phyloP scores from a whole-genome alignment of 257 asterid species.

The Linaria vulgaris region DNA sequence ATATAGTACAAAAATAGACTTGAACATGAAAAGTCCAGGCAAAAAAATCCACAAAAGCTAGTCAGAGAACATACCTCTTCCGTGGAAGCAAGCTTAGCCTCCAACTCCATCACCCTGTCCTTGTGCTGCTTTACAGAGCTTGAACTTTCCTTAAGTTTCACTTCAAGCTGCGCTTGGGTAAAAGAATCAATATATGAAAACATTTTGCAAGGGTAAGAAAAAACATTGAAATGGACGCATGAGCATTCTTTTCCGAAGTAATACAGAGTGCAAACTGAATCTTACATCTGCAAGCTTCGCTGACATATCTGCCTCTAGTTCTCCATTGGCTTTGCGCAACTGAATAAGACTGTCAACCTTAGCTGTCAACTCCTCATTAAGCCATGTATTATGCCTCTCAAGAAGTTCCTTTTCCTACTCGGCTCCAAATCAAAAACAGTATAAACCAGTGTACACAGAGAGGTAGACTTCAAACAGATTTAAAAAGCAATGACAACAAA shows the following conservation, averaged over 20 bases:
- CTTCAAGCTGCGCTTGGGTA: constrained; percentile 53
- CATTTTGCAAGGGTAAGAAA: background rate
- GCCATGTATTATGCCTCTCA: constrained; percentile 91
- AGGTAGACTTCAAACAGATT: constrained; percentile 7
- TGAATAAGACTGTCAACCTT: constrained; percentile 63
- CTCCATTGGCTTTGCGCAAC: constrained; percentile 62
- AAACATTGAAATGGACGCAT: background rate
- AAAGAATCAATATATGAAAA: constrained; percentile 3
- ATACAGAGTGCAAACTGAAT: constrained; percentile 7
- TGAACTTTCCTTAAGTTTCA: constrained; percentile 51
- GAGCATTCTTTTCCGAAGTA: background rate
- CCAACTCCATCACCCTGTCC: constrained; percentile 74
- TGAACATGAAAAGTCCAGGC: constrained; percentile 6
- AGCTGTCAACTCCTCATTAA: constrained; percentile 75
- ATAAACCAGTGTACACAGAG: constrained; percentile 9
- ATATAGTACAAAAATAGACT: background rate
- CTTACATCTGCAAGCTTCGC: constrained; percentile 74
- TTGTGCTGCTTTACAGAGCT: constrained; percentile 56
- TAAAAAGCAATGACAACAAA: constrained; percentile 2
- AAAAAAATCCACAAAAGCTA: background rate
- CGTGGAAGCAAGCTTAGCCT: constrained; percentile 62
- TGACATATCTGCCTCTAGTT: constrained; percentile 79
- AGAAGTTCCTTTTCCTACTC: constrained; percentile 93
- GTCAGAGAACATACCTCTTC: constrained; percentile 54
- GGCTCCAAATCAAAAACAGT: constrained; percentile 21